Conservation (phyloP, 148 eudicot species). For the Simmondsia chinensis region DNA sequence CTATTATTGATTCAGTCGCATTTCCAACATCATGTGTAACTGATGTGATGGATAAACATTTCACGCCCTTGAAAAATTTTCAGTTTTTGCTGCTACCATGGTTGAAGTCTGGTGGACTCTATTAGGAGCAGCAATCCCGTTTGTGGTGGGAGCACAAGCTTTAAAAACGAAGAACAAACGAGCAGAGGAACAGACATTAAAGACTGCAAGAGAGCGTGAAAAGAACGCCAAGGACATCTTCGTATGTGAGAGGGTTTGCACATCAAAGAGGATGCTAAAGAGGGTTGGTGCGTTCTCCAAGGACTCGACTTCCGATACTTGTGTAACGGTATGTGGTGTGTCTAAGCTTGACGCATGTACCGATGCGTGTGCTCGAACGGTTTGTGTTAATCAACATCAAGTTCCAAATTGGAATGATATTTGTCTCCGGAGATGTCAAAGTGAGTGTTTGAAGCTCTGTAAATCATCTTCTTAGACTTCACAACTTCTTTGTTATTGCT, state of each 20-base stretch:
- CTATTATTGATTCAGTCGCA: too few species aligned
- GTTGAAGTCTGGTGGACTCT: constrained; percentile 44
- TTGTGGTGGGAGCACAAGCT: constrained; percentile 36
- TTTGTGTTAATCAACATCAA: constrained; percentile 43
- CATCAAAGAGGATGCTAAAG: constrained; percentile 43
- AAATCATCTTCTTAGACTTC: too few species aligned
- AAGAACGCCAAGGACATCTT: constrained; percentile 41
- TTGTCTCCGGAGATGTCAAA: constrained; percentile 36
- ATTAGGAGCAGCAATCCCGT: constrained; percentile 36
- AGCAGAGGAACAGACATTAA: constrained; percentile 33
- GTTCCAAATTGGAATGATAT: constrained; percentile 47
- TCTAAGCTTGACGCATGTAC: constrained; percentile 48
- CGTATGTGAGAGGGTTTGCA: constrained; percentile 45
- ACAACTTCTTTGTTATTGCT: too few species aligned
- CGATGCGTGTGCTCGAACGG: constrained; percentile 48
- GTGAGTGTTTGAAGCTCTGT: constrained; percentile 42
- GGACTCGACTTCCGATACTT: constrained; percentile 33
- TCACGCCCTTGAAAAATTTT: too few species aligned
- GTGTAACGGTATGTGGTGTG: constrained; percentile 44
- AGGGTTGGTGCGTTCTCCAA: constrained; percentile 41
- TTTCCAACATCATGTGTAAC: too few species aligned
- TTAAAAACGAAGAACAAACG: constrained; percentile 26
- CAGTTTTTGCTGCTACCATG: too few species aligned
- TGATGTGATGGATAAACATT: too few species aligned
- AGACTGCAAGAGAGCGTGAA: constrained; percentile 34